Base-by-base conservation (phyloP, 75 land plant genomes). In the Cunninghamia lanceolata region DNA sequence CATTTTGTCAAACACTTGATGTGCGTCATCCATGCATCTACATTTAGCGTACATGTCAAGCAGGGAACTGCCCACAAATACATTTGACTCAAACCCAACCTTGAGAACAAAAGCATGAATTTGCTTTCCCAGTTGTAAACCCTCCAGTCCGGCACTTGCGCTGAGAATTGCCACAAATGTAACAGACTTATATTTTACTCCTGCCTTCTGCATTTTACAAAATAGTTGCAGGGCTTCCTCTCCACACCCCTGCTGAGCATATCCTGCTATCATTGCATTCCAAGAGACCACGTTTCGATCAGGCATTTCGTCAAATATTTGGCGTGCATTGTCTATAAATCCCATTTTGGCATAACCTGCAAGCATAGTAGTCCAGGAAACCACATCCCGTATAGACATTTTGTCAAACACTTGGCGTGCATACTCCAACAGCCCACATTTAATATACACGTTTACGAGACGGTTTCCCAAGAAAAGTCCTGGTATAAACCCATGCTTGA, bases 271-370 rank as follows among this genome's bases (percentile, higher is more conserved):
- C 73, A 89, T 63, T 16, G 84, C 88, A 36, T 90, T 92, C 95
- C 93, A 92, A 9, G 94, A 86, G 45, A 91, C 86, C 15, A 94
- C 85, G 53, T 92, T 89, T 76, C 86, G 79, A 21, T 70, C 4
- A 46, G 89, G 90, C 92, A 91, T 85, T 87, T 85, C 89, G 52
- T 91, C 95, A 81, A 94, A 91, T n/a, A 92, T 21, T 30, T 87
- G 47, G 38, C 87, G 87, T 25, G 91, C 95, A 19, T 85, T 36
- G 0, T 74, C 86, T 2, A 70, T 74, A 7, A 77, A 87, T 42
- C 39, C 39, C 80, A 87, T 86, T 53, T 88, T 92, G 0, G 59
- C 80, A 59, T 94, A 94, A 4, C 91, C 80, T 3, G 82, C 78
- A 25, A 93, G 39, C 78, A 91, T 66, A 66, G 30, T 28, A 66